Evolutionary conservation across 1,139 yeast genomes (phyloP).

Genomic region (Suhomyces yuchorum): DNA sequence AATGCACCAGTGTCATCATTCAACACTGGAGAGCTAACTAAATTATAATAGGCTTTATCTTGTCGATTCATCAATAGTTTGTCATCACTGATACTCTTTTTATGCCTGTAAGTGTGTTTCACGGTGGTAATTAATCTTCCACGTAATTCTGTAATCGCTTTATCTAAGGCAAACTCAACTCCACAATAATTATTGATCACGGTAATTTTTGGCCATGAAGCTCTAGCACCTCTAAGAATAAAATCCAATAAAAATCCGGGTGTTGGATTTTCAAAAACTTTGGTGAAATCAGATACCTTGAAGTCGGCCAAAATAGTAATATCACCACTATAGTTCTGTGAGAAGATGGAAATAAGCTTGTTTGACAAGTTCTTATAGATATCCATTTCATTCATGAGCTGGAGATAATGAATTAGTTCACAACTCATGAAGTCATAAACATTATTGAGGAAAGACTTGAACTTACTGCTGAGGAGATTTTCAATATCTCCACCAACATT

Average conservation of each 20-base stretch:
- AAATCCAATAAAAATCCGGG: slow-evolving; percentile 72
- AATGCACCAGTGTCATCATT: slow-evolving; percentile 12
- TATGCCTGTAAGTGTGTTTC: slow-evolving; percentile 23
- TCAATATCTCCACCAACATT: slow-evolving; percentile 74
- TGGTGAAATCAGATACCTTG: slow-evolving; percentile 56
- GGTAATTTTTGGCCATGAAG: slow-evolving; percentile 91
- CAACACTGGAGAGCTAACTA: slow-evolving; percentile 32
- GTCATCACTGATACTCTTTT: slow-evolving; percentile 10
- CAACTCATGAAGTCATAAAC: slow-evolving; percentile 62
- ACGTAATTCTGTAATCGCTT: slow-evolving; percentile 67
- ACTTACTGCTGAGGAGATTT: slow-evolving; percentile 56
- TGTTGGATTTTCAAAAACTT: slow-evolving; percentile 77
- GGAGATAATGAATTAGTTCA: slow-evolving; percentile 78
- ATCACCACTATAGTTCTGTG: slow-evolving; percentile 91
- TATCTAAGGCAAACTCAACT: slow-evolving; percentile 83
- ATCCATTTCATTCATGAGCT: slow-evolving; percentile 73
- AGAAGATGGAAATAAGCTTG: slow-evolving; percentile 70
- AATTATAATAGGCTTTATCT: slow-evolving; percentile 15
- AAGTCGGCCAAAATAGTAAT: slow-evolving; percentile 86
- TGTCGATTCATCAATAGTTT: background rate
- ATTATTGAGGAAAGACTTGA: slow-evolving; percentile 56
- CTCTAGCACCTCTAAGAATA: slow-evolving; percentile 79
- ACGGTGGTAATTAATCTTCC: slow-evolving; percentile 59
- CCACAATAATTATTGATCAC: slow-evolving; percentile 86
- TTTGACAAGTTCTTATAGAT: slow-evolving; percentile 71